A percentile compares a stretch with the other conserved stretches of the same genome.
Conservation (phyloP, 2,329 filamentous ascomycete species). For the Fusarium bactridioides region DNA sequence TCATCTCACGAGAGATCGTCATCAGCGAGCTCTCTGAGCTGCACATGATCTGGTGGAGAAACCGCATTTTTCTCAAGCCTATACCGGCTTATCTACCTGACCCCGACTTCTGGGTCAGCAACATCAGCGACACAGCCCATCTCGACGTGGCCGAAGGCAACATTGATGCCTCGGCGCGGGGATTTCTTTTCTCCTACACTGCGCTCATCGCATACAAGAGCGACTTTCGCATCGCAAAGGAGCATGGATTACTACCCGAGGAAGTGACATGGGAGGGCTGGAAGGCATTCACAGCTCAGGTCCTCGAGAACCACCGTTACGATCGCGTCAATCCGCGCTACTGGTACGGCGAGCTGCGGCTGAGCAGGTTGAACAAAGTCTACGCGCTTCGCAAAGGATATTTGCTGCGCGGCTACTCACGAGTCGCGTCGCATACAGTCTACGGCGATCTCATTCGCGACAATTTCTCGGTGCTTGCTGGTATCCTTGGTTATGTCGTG, state of each 20-base stretch:
- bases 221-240: constrained; percentile 50
- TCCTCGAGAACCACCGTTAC: constrained; percentile 44
- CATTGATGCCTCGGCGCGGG: constrained; percentile 43
- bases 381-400: constrained; percentile 23
- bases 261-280: constrained; percentile 50
- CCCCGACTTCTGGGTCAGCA: constrained; percentile 46
- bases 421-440: constrained; percentile 26
- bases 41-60: constrained; percentile 51
- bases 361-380: constrained; percentile 49
- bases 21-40: constrained; percentile 50
- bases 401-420: constrained; percentile 23
- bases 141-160: constrained; percentile 9
- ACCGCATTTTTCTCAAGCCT: constrained; percentile 51
- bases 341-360: constrained; percentile 52
- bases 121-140: constrained; percentile 38
- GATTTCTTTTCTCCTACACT: constrained; percentile 51
- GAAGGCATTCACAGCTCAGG: constrained; percentile 40
- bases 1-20: constrained; percentile 45
- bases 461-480: constrained; percentile 29
- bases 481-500: constrained; percentile 29
- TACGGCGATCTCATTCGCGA: constrained; percentile 28
- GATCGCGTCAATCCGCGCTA: constrained; percentile 49
- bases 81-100: constrained; percentile 51
- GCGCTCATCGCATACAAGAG: constrained; percentile 48
- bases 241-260: constrained; percentile 46